These are phyloP conservation scores for Hirsutella minnesotensis DNA, from an alignment of 2,329 filamentous ascomycete species.

Conservation along the genomic window DNA sequence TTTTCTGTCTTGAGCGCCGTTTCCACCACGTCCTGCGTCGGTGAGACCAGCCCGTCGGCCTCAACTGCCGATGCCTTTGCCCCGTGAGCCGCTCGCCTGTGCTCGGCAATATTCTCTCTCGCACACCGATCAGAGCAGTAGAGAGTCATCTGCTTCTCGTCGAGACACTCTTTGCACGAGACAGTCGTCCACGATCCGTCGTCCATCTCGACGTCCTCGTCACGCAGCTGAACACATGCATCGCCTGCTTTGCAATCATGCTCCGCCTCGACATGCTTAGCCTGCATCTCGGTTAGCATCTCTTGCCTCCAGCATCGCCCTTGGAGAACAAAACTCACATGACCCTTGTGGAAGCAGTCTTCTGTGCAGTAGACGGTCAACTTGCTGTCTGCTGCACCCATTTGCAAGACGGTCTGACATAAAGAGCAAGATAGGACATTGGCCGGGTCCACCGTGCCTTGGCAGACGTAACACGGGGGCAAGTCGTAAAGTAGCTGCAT, in stretches of 20 bases:
- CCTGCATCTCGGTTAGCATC: slow-evolving; percentile 20
- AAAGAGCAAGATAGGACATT: slow-evolving; percentile 30
- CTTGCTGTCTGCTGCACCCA: slow-evolving; percentile 21
- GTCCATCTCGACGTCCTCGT: slow-evolving; percentile 28
- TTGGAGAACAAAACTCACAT: slow-evolving; percentile 17
- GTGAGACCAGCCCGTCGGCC: slow-evolving; percentile 9
- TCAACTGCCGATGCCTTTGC: slow-evolving; percentile 14
- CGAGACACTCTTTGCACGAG: slow-evolving; percentile 28
- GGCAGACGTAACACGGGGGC: slow-evolving; percentile 28
- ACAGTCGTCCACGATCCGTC: slow-evolving; percentile 17
- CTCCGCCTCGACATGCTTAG: slow-evolving; percentile 22
- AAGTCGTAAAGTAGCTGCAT: slow-evolving; percentile 23
- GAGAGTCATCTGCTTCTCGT: slow-evolving; percentile 20
- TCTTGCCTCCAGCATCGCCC: slow-evolving; percentile 2
- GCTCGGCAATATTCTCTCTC: slow-evolving; percentile 24
- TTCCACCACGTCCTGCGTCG: slow-evolving; percentile 14
- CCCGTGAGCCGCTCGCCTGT: slow-evolving; percentile 22
- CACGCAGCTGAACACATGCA: slow-evolving; percentile 25
- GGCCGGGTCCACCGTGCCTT: slow-evolving; percentile 18
- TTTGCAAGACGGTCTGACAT: slow-evolving; percentile 29
- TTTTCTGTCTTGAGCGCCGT: slow-evolving; percentile 18
- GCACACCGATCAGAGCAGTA: slow-evolving; percentile 33
- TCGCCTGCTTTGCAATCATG: slow-evolving; percentile 30
- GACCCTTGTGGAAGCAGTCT: slow-evolving; percentile 25
- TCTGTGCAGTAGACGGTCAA: slow-evolving; percentile 34